Evolutionary conservation across 2,329 filamentous ascomycete genomes (phyloP).

Genomic region (Aspergillus sp.): DNA sequence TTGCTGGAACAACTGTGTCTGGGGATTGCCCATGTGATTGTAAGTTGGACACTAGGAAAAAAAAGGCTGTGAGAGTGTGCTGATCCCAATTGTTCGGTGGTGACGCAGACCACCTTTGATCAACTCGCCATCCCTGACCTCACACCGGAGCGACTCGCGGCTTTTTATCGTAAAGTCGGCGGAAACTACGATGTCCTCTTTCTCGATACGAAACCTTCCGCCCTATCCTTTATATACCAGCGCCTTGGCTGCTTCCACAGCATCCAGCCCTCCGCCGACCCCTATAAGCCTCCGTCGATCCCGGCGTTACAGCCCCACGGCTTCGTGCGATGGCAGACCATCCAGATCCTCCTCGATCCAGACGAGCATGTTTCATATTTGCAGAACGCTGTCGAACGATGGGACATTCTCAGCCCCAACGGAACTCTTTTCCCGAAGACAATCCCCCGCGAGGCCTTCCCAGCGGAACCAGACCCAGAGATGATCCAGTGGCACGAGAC

Average conservation of each 20-base stretch:
- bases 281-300: constrained; percentile 75
- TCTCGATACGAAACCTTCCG: constrained; percentile 70
- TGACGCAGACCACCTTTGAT: constrained; percentile 35
- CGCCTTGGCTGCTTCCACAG: constrained; percentile 88
- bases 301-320: constrained; percentile 82
- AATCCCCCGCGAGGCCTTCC: constrained; percentile 72
- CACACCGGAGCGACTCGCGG: constrained; percentile 72
- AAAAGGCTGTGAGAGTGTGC: constrained; percentile 10
- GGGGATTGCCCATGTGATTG: constrained; percentile 71
- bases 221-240: constrained; percentile 90
- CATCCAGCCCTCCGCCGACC: constrained; percentile 71
- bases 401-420: constrained; percentile 74
- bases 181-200: constrained; percentile 82
- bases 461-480: constrained; percentile 72
- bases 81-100: constrained; percentile 11
- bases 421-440: constrained; percentile 61
- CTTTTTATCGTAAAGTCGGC: constrained; percentile 75
- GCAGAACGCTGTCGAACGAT: constrained; percentile 77
- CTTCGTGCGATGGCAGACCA: constrained; percentile 91
- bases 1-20: constrained; percentile 70
- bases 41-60: constrained; percentile 51
- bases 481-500: constrained; percentile 85
- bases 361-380: constrained; percentile 86
- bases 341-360: constrained; percentile 84
- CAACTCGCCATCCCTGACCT: constrained; percentile 41